These are phyloP conservation scores for Centaurea solstitialis DNA, from an alignment of 129 eudicot species.

Conservation along the genomic window DNA sequence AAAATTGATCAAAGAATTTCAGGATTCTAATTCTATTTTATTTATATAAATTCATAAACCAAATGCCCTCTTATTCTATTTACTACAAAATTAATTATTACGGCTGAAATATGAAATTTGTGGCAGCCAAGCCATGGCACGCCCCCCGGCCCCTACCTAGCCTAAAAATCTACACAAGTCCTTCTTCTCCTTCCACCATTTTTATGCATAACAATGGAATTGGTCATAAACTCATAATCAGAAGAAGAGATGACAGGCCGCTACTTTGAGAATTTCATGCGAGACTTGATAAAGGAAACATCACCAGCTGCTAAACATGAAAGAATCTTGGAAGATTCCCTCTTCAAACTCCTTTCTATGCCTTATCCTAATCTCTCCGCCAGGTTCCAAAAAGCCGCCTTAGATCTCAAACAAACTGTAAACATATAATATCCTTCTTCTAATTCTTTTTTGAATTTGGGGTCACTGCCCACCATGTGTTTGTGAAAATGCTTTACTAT, in stretches of 20 bases:
- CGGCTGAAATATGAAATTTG: too few relatives aligned
- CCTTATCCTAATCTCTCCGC: not conserved
- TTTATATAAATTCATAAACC: too few relatives aligned
- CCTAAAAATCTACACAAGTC: too few relatives aligned
- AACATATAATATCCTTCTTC: not conserved
- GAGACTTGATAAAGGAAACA: constrained; percentile 49
- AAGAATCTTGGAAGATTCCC: not conserved
- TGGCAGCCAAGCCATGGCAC: too few relatives aligned
- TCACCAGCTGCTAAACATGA: too few relatives aligned
- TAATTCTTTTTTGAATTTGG: not conserved
- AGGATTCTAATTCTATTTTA: too few relatives aligned
- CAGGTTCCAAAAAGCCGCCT: constrained; percentile 2
- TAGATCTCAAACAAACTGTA: constrained; percentile 9
- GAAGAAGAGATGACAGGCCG: constrained; percentile 55
- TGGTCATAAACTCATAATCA: too few relatives aligned
- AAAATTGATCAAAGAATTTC: too few relatives aligned
- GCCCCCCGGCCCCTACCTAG: too few relatives aligned
- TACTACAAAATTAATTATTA: too few relatives aligned
- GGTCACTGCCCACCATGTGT: not conserved
- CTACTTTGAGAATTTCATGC: constrained; percentile 57
- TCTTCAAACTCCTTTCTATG: constrained; percentile 10
- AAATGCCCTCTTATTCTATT: too few relatives aligned
- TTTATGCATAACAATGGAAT: not conserved
- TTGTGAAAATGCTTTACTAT: not conserved
- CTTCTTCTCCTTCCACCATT: too few relatives aligned